Conservation (phyloP, 116 monocot species). For the Phalaenopsis hybrid region DNA sequence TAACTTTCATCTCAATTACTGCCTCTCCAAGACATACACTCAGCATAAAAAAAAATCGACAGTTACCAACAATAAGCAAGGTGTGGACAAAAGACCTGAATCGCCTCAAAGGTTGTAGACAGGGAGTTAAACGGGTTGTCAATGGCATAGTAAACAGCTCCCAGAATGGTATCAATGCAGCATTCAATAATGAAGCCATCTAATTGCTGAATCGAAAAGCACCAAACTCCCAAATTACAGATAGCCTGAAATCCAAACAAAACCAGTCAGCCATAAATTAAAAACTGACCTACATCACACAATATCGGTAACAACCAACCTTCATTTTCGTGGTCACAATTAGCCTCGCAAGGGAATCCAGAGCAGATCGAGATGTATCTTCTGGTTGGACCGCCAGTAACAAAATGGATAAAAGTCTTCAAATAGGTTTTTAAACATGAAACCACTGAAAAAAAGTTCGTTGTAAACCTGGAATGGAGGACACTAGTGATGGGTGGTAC, state of each 20-base stretch:
- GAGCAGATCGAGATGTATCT: constrained; percentile 13
- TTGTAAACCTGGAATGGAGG: constrained; percentile 31
- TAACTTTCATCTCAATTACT: not conserved
- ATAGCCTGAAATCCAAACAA: constrained; percentile 30
- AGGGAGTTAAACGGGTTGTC: constrained; percentile 68
- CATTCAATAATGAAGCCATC: constrained; percentile 11
- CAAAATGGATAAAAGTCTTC: not conserved
- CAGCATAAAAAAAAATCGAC: not conserved
- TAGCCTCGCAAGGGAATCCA: constrained; percentile 40
- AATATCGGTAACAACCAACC: constrained; percentile 25
- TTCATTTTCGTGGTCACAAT: constrained; percentile 44
- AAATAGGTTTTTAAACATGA: not conserved
- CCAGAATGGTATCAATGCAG: constrained; percentile 14
- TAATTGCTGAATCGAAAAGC: constrained; percentile 60
- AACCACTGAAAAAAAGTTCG: not conserved
- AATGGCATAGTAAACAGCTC: constrained; percentile 50
- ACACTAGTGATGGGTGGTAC: constrained; percentile 42
- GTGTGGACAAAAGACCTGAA: constrained; percentile 34
- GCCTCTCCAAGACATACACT: not conserved
- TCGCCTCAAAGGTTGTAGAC: constrained; percentile 57
- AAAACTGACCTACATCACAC: not conserved
- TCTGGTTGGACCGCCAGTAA: constrained; percentile 11
- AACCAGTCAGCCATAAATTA: constrained; percentile 8
- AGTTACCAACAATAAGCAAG: not conserved
- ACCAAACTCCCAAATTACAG: constrained; percentile 74